phyloP scores from a whole-genome alignment of 345 rosid species.

The Abelmoschus esculentus region DNA sequence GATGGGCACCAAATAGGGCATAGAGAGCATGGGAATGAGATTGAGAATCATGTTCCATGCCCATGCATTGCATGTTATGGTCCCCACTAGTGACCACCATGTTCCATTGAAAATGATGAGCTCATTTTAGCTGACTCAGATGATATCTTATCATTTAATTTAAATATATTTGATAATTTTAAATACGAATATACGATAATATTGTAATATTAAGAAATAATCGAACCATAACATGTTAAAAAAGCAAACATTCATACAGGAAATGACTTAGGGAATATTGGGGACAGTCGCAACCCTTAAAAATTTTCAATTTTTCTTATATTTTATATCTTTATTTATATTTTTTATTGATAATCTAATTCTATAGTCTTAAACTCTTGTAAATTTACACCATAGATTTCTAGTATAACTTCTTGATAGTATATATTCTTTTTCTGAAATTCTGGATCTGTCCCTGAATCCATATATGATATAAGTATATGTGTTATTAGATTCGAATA shows the following conservation, averaged over 20 bases:
- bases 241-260: too few relatives aligned
- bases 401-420: too few relatives aligned
- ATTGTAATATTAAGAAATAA: neutral
- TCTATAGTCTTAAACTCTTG: too few relatives aligned
- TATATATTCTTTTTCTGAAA: too few relatives aligned
- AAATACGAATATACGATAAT: neutral
- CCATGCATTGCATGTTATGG: constrained; percentile 2
- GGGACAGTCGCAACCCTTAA: too few relatives aligned
- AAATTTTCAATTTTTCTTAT: too few relatives aligned
- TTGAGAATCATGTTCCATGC: neutral
- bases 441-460: too few relatives aligned
- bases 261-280: too few relatives aligned
- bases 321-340: too few relatives aligned
- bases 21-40: neutral
- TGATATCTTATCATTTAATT: neutral
- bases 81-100: neutral
- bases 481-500: neutral
- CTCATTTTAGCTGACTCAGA: neutral
- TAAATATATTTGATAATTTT: neutral
- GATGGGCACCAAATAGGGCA: neutral
- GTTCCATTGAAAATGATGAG: neutral
- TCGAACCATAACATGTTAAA: neutral
- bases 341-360: too few relatives aligned
- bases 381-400: too few relatives aligned
- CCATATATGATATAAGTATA: neutral